Evolutionary conservation across 1,284 basidiomycete genomes (phyloP).

Genomic region (Takashimella tepidaria): DNA sequence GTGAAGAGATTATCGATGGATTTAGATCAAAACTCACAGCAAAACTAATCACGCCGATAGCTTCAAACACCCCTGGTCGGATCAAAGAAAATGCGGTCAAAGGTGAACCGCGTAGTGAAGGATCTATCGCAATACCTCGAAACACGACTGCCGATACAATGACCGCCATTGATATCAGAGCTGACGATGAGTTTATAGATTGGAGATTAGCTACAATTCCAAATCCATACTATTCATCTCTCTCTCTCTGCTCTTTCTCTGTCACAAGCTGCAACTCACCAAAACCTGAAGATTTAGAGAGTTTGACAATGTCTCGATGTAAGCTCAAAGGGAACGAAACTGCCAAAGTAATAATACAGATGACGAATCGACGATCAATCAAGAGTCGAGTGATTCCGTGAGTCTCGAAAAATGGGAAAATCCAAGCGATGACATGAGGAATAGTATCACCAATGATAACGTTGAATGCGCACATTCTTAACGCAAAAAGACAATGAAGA

Average conservation of each 20-base stretch:
- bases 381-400: slow-evolving; percentile 70
- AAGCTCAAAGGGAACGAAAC: slow-evolving; percentile 93
- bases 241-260: too few relatives aligned
- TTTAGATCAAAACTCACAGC: slow-evolving; percentile 52
- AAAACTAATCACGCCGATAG: slow-evolving; percentile 92
- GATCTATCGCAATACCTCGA: slow-evolving; percentile 74
- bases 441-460: slow-evolving; percentile 92
- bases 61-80: slow-evolving; percentile 74
- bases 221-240: too few relatives aligned
- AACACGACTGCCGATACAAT: slow-evolving; percentile 85
- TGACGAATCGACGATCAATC: slow-evolving; percentile 81
- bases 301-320: slow-evolving; percentile 95
- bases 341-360: slow-evolving; percentile 72
- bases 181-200: too few relatives aligned
- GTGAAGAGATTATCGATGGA: neutral
- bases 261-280: slow-evolving; percentile 33
- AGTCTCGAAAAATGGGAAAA: slow-evolving; percentile 70
- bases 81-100: slow-evolving; percentile 65
- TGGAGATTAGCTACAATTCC: too few relatives aligned
- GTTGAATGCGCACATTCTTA: slow-evolving; percentile 92
- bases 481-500: neutral
- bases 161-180: slow-evolving; percentile 85
- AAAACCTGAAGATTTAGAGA: slow-evolving; percentile 85
- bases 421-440: slow-evolving; percentile 81
- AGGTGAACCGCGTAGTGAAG: slow-evolving; percentile 63